phyloP scores from a whole-genome alignment of 176 grass and related monocot genomes.

The Triticum urartu region DNA sequence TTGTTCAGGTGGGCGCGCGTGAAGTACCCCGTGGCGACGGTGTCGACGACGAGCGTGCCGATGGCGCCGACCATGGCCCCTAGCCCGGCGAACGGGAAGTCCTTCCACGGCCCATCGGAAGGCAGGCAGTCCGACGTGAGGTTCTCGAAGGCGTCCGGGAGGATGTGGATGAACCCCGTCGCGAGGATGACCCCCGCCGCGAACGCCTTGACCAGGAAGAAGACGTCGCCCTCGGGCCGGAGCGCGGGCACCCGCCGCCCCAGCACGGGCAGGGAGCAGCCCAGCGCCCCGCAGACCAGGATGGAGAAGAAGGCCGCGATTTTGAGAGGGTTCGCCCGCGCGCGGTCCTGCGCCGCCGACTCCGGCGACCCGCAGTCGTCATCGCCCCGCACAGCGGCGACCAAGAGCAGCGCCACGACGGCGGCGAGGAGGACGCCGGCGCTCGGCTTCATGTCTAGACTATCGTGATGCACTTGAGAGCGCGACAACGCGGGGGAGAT shows the following conservation, averaged over 20 bases:
- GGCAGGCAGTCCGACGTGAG: constrained; percentile 34
- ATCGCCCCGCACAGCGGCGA: constrained; percentile 3
- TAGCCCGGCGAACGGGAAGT: constrained; percentile 57
- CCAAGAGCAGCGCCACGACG: background rate
- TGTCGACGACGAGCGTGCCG: constrained; percentile 61
- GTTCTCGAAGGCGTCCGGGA: constrained; percentile 49
- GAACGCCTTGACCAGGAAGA: constrained; percentile 65
- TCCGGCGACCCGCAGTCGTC: background rate
- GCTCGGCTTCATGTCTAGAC: background rate
- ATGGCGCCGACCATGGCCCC: constrained; percentile 66
- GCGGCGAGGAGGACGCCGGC: background rate
- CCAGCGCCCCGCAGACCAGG: constrained; percentile 50
- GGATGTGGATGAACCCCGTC: constrained; percentile 58
- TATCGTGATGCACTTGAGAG: background rate
- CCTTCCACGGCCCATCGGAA: constrained; percentile 21
- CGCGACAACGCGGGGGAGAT: background rate
- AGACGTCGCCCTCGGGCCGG: constrained; percentile 42
- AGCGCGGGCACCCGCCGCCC: constrained; percentile 40
- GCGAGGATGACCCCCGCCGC: constrained; percentile 59
- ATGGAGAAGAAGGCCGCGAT: constrained; percentile 58
- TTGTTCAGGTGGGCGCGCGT: constrained; percentile 29
- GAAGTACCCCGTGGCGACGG: constrained; percentile 61
- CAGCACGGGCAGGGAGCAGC: constrained; percentile 44
- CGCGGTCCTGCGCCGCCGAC: background rate
- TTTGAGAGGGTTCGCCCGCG: constrained; percentile 34